Conservation (phyloP, 495 filamentous ascomycete genomes). For the Lepidopterella palustris region DNA sequence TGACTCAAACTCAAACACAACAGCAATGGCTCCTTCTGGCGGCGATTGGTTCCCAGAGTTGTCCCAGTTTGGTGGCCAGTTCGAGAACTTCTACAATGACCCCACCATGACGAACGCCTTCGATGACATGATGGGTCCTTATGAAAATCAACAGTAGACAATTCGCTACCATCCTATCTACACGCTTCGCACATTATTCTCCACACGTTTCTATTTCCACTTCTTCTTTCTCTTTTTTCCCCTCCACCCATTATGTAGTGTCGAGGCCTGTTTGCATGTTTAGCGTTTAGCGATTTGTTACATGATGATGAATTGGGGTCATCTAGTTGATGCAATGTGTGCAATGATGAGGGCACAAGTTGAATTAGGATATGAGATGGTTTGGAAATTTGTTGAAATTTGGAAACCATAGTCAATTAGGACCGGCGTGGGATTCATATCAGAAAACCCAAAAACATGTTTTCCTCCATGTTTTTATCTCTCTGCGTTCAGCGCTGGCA, state of each 20-base stretch:
- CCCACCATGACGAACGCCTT: too few species aligned
- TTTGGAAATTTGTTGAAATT: neutral
- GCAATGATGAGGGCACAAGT: neutral
- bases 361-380: neutral
- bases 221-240: neutral
- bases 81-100: constrained; percentile 15
- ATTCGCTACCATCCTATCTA: neutral
- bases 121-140: constrained; percentile 21
- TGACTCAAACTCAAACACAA: constrained; percentile 3
- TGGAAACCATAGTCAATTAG: too few species aligned
- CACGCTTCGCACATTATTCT: neutral
- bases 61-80: constrained; percentile 23
- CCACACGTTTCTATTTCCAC: neutral
- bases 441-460: constrained; percentile 28
- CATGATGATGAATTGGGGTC: neutral
- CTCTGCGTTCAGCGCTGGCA: neutral
- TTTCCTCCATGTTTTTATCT: constrained; percentile 2
- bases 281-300: constrained; percentile 3
- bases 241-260: constrained; percentile 2
- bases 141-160: constrained; percentile 1
- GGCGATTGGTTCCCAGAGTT: constrained; percentile 24
- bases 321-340: neutral
- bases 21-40: neutral
- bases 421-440: constrained; percentile 13
- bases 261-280: constrained; percentile 1